Base-by-base conservation (phyloP, 192 early-diverging fungal species). In the Entophlyctis luteolus region DNA sequence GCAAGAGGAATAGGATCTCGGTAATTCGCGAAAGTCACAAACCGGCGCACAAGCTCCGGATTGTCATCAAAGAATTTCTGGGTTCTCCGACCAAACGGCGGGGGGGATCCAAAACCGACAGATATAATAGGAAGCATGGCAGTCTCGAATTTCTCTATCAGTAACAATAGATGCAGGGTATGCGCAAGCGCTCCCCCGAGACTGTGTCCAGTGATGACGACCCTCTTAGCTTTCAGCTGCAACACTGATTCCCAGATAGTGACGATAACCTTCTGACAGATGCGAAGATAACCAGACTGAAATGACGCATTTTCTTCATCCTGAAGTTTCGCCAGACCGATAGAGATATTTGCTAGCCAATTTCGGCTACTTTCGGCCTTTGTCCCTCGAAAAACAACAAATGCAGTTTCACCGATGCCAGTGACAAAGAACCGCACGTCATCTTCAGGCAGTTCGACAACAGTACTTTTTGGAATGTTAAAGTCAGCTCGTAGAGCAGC, bases 1-100 rank as follows among this genome's bases (percentile, higher is more conserved):
- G 60, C 42, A 45, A 63, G 48, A 4, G 60, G 60, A 5, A 63
- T 48, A 18, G 60, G 60, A 45, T 63, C 58, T n/a, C 60, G 47
- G 31, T 63, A n/a, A 18, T 63, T 63, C n/a, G n/a, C 42, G 18
- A 63, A 49, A 1, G 60, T 63, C n/a, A 63, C 8, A 25, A 63
- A 63, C 29, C 60, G 60, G 12, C 29, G 47, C 16, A 31, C 23
- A 10, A 63, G 16, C 3, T 20, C 42, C n/a, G n/a, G n/a, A 31
- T 63, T 23, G 6, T 47, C 36, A 20, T 47, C 14, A 33, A 63
- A 33, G 28, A 63, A 63, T 8, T 25, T 8, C 29, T 22, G 14
- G 1, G 60, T 63, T 12, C 50, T 37, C 47, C 22, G n/a, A 1
- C 60, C 60, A 63, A 63, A 63, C 27, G 60, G 28, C 1, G 60